phyloP scores from a whole-genome alignment of 371 early-diverging fungal species.

The Apophysomyces variabilis region DNA sequence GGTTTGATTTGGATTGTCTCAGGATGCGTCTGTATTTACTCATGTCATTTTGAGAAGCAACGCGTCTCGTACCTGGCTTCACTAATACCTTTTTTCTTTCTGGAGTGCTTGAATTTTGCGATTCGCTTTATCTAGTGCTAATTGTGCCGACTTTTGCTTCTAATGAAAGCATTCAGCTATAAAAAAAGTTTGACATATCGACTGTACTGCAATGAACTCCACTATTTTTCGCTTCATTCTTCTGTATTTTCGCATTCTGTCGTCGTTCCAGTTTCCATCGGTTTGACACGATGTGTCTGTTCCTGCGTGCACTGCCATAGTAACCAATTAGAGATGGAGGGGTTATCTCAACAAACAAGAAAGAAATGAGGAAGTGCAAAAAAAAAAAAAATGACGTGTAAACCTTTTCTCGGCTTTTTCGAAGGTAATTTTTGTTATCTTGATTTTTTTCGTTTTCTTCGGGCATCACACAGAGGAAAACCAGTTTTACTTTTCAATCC shows the following conservation, averaged over 20 bases:
- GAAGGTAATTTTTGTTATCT: background rate
- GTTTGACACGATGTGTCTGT: conserved; percentile 21
- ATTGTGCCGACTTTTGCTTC: conserved; percentile 29
- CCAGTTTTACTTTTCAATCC: background rate
- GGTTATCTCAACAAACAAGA: background rate
- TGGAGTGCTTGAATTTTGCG: conserved; percentile 20
- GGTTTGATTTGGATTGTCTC: conserved; percentile 10
- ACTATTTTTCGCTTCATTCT: conserved; percentile 29
- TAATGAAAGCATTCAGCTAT: conserved; percentile 5
- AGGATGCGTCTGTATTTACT: conserved; percentile 7
- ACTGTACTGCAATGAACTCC: conserved; percentile 28
- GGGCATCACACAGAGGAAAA: background rate
- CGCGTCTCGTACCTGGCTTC: too few species aligned
- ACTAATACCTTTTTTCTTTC: conserved; percentile 19
- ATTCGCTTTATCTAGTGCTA: conserved; percentile 26
- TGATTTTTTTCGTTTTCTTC: background rate
- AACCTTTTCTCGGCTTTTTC: conserved; percentile 14
- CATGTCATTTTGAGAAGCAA: too few species aligned
- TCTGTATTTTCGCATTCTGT: conserved; percentile 25
- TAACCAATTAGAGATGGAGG: background rate
- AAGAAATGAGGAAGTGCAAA: too few species aligned
- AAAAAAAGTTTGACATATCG: background rate
- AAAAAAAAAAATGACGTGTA: background rate
- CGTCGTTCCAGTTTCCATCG: conserved; percentile 22
- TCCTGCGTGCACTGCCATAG: conserved; percentile 18